Evolutionary conservation across 371 early-diverging fungal species (phyloP).

Genomic region (Batkoa obscura): DNA sequence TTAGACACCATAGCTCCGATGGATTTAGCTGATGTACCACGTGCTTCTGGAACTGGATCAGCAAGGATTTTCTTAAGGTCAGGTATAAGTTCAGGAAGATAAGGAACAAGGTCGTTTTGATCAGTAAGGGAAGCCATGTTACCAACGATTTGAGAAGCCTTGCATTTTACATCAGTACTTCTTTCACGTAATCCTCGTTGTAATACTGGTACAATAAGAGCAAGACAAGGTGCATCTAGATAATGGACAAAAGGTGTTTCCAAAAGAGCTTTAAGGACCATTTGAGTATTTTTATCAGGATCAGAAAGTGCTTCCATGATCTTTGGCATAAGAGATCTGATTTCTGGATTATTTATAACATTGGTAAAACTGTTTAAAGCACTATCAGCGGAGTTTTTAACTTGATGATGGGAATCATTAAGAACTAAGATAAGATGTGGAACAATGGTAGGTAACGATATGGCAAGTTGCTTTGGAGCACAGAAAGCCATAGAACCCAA

Average conservation of each 20-base stretch:
- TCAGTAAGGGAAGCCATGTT: conserved; percentile 90
- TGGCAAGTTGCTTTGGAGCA: conserved; percentile 87
- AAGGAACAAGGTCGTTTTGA: conserved; percentile 72
- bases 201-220: conserved; percentile 84
- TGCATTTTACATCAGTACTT: conserved; percentile 74
- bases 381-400: conserved; percentile 70
- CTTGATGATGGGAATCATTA: conserved; percentile 83
- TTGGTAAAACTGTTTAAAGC: conserved; percentile 77
- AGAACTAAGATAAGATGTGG: conserved; percentile 80
- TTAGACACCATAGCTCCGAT: conserved; percentile 79
- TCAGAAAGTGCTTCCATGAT: conserved; percentile 76
- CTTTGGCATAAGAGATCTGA: conserved; percentile 71
- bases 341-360: conserved; percentile 94
- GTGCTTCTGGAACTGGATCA: conserved; percentile 92
- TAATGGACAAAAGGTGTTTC: conserved; percentile 93
- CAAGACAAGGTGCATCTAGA: conserved; percentile 90
- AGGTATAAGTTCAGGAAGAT: conserved; percentile 64
- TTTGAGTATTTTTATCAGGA: conserved; percentile 64
- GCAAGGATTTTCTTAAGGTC: conserved; percentile 70
- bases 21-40: conserved; percentile 84
- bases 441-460: conserved; percentile 76
- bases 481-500: conserved; percentile 89
- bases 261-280: conserved; percentile 64
- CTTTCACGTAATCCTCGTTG: conserved; percentile 84
- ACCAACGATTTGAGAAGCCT: conserved; percentile 91